Percentiles rank a stretch among this genome's conserved stretches.
Evolutionary conservation across 345 rosid species (phyloP).

Genomic region (Gossypium arboreum): DNA sequence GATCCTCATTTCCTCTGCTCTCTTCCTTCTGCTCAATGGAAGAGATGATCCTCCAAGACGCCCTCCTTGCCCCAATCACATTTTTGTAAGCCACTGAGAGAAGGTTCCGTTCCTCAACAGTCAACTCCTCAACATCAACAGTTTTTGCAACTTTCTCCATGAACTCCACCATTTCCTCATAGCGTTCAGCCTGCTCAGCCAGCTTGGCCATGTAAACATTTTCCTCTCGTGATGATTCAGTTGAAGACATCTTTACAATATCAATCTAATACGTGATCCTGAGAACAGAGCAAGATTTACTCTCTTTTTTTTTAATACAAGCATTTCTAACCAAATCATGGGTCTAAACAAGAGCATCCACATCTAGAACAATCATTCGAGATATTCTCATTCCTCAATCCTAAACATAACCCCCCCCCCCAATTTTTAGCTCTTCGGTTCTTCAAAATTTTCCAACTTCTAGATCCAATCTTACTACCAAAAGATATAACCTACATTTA

Average conservation of each 20-base stretch:
- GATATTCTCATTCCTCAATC: neutral
- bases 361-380: neutral
- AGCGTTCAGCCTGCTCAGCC: constrained; percentile 97
- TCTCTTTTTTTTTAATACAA: neutral
- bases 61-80: constrained; percentile 98
- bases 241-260: constrained; percentile 51
- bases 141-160: constrained; percentile 96
- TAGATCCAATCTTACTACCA: constrained; percentile 2
- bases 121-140: constrained; percentile 75
- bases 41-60: constrained; percentile 98
- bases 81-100: constrained; percentile 97
- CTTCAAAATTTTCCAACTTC: neutral
- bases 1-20: constrained; percentile 84
- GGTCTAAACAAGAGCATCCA: neutral
- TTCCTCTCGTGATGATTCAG: constrained; percentile 76
- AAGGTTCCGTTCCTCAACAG: constrained; percentile 92
- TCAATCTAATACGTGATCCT: constrained; percentile 21
- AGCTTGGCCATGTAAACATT: constrained; percentile 93
- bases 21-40: constrained; percentile 99
- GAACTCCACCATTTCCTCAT: constrained; percentile 96
- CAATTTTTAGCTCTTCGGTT: neutral
- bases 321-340: neutral
- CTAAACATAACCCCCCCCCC: neutral
- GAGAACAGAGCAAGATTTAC: neutral
- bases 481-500: neutral